These are phyloP conservation scores for Wallacemonas collosoma DNA, from an alignment of 208 protist species.

Conservation along the genomic window DNA sequence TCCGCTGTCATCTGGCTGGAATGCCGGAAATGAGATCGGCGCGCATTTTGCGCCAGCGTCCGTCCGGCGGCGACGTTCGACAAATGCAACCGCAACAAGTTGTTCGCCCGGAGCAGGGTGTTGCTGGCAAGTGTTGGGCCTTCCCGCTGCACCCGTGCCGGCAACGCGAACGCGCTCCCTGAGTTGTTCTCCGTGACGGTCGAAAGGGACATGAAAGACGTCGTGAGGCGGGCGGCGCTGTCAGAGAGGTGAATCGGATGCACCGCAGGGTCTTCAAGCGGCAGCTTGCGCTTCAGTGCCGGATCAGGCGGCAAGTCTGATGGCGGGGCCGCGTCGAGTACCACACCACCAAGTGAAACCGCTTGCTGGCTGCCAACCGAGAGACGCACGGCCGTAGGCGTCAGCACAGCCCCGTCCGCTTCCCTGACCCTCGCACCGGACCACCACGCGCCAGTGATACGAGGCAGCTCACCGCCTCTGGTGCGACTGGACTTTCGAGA, in stretches of 20 bases:
- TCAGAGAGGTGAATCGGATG: constrained; percentile 30
- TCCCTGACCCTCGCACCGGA: too few relatives aligned
- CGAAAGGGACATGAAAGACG: constrained; percentile 42
- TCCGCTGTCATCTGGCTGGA: too few relatives aligned
- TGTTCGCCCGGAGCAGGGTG: too few relatives aligned
- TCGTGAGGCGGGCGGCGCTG: constrained; percentile 10
- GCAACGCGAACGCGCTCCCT: neutral
- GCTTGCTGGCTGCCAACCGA: neutral
- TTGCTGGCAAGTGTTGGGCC: too few relatives aligned
- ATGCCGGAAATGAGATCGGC: too few relatives aligned
- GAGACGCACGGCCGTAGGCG: neutral
- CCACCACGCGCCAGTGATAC: too few relatives aligned
- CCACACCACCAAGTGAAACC: constrained; percentile 16
- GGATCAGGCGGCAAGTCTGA: constrained; percentile 22
- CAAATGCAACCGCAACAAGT: too few relatives aligned
- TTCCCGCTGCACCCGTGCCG: neutral
- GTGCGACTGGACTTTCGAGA: neutral
- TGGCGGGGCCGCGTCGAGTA: constrained; percentile 18
- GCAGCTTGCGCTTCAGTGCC: neutral
- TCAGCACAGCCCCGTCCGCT: neutral
- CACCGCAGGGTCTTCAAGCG: constrained; percentile 19
- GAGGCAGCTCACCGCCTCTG: neutral
- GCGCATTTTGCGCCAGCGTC: too few relatives aligned
- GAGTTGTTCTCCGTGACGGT: neutral
- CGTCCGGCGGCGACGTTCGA: too few relatives aligned